Evolutionary conservation across 1,284 basidiomycete species (phyloP), one percentile per base, ranked within the genome.

Genomic region (Lentinula novae-zelandiae): DNA sequence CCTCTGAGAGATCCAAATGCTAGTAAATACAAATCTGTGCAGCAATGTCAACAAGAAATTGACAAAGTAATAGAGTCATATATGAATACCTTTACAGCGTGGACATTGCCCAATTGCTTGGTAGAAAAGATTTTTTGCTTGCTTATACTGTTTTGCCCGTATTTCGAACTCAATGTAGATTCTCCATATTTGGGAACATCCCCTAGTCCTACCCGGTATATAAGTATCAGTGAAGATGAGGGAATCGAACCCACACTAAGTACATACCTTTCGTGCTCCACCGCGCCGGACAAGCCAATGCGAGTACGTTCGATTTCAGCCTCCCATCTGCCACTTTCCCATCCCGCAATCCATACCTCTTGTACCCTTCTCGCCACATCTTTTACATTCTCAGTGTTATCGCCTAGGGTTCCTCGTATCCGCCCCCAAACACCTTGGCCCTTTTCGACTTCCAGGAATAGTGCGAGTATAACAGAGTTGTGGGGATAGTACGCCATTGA

Each of bases 151-250:
- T 1, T 83, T 84, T 54, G 80, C 79, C 54, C 83, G 80, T 40
- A 90, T 82, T 78, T 96, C 94, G 65, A 96, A 89, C 69, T 95
- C 91, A 64, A 96, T 80, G 65, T 84, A 91, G 13, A 94, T 74
- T 39, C 84, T 80, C 94, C 95, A 96, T 22, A 96, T 67, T 38
- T 86, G 76, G 8, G 84, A 70, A 63, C 90, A 92, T 17, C 78
- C 80, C 65, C 81, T 78, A 56, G 88, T 91, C 71, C 92, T 94
- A 67, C 46, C 63, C 36, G 33, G 49, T 34, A 44, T 38, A 34
- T 48, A 42, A 71, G 42, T 39, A 31, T 20, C n/a, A 20, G 7
- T 4, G 48, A 5, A 3, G 3, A 2, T 1, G 36, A n/a, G 52
- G 60, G 31, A 22, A 48, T 20, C 6, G 49, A 27, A 53, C 13